Evolutionary conservation across 345 rosid genomes (phyloP), one percentile per base, ranked within the genome.

Genomic region (Citrus hindsii): DNA sequence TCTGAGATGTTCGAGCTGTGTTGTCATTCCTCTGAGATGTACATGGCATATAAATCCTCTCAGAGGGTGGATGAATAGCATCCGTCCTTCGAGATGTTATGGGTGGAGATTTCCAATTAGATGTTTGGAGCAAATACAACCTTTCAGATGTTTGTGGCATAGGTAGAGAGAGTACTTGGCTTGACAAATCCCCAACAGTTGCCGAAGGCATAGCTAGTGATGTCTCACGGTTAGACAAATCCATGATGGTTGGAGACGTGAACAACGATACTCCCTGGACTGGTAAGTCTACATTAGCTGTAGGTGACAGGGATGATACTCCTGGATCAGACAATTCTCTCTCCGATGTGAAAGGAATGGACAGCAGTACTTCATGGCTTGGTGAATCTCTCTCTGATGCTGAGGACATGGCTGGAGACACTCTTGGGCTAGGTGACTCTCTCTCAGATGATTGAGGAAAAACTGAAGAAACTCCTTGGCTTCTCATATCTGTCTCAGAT

Each of bases 371-470:
- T 67, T 76, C 73, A 33, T 75, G 75, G 73, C 69, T 68, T 7
- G 72, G 81, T n/a, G 82, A 80, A 65, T 84, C 79, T 35, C 83
- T 79, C 69, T 83, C 79, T 25, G 82, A 80, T 73, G 76, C 75
- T 6, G 69, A 46, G 25, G 83, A 73, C 81, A 77, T 25, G 74
- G 70, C 51, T 3, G 83, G 70, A 12, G 79, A 77, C 40, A 63
- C 51, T 64, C 77, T 77, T 42, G 51, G 80, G 79, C 68, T 27
- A 13, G 42, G 59, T 30, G 85, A 82, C 73, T 73, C 83, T 74
- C 75, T 73, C 73, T 79, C 83, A 53, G 79, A 70, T 73, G 80
- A 75, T 18, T n/a, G 80, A 67, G 71, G 86, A 63, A 81, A 78
- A n/a, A 53, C 68, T 30, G 84, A 82, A 42, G 84, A 84, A 60